Evolutionary conservation across 148 eudicot species (phyloP).

Genomic region (Suaeda aralocaspica): DNA sequence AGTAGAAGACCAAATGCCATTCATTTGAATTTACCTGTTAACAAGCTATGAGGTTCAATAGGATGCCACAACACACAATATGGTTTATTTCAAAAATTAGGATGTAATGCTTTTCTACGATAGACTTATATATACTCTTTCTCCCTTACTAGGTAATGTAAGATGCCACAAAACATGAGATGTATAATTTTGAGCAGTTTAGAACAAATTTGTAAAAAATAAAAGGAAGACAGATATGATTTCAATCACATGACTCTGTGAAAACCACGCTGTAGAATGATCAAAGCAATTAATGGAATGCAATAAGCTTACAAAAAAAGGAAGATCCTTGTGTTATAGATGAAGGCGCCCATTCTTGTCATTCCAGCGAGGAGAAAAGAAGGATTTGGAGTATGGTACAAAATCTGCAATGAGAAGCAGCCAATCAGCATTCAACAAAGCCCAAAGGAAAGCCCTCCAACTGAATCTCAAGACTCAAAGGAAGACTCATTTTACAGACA

Average conservation of each 20-base stretch:
- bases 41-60: not conserved
- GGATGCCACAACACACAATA: not conserved
- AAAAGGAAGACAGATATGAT: not conserved
- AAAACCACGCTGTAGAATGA: not conserved
- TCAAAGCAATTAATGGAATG: constrained; percentile 9
- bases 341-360: constrained; percentile 50
- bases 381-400: constrained; percentile 91
- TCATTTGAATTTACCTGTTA: constrained; percentile 93
- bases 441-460: constrained; percentile 16
- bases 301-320: constrained; percentile 75
- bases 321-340: constrained; percentile 84
- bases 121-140: not conserved
- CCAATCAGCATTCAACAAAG: constrained; percentile 6
- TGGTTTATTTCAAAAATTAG: not conserved
- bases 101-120: not conserved
- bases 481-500: not conserved
- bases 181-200: not conserved
- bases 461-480: not conserved
- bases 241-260: not conserved
- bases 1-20: constrained; percentile 95
- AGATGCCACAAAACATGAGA: not conserved
- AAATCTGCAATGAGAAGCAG: constrained; percentile 58
- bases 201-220: not conserved
- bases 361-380: constrained; percentile 79
- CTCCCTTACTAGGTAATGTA: not conserved